Evolutionary conservation across 352 stramenopile genomes (phyloP).

Genomic region (Blastocystis sp.): DNA sequence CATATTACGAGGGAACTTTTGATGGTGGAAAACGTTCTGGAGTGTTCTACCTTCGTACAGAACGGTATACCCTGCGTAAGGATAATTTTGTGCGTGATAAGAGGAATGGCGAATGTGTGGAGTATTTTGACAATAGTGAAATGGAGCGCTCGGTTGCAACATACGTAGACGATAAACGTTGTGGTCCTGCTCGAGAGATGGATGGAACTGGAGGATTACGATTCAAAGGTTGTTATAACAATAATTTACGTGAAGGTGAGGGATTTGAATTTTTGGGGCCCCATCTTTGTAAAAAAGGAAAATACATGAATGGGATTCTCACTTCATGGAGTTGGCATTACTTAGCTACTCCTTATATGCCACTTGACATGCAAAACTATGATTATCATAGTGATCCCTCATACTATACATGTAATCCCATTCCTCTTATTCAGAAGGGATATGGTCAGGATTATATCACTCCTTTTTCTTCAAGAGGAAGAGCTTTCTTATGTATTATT

Average conservation of each 20-base stretch:
- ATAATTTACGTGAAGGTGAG: background rate
- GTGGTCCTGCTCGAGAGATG: background rate
- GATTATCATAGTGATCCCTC: background rate
- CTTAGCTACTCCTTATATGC: background rate
- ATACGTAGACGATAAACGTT: background rate
- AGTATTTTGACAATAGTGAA: background rate
- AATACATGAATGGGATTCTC: background rate
- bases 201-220: background rate
- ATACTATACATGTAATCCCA: background rate
- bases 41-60: background rate
- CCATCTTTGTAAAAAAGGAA: background rate
- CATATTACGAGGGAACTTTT: conserved; percentile 20
- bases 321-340: background rate
- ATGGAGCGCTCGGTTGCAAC: background rate
- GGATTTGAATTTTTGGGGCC: conserved; percentile 29
- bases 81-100: background rate
- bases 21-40: background rate
- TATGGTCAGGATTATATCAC: background rate
- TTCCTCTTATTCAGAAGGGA: background rate
- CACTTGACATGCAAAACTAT: background rate
- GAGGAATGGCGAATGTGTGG: background rate
- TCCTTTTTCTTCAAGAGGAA: background rate
- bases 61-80: background rate
- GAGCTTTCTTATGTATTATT: background rate
- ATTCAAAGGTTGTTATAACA: background rate